These are phyloP conservation scores for Citeromyces siamensis DNA, from an alignment of 1,139 yeast species.

Conservation along the genomic window DNA sequence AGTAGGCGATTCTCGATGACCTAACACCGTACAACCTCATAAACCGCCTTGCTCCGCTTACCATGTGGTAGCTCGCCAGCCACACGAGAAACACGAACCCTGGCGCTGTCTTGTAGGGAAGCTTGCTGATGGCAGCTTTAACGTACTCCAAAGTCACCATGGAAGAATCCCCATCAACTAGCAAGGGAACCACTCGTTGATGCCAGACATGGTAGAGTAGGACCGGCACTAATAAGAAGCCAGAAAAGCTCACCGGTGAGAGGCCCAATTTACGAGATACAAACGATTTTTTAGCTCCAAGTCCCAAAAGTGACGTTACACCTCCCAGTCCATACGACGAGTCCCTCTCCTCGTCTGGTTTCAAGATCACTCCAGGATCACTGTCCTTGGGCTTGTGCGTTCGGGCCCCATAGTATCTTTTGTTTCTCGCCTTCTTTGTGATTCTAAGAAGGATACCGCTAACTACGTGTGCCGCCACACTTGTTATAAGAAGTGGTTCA, in stretches of 20 bases:
- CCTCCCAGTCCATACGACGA: constrained; percentile 51
- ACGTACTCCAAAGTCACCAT: constrained; percentile 42
- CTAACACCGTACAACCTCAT: constrained; percentile 9
- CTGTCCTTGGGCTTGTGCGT: constrained; percentile 8
- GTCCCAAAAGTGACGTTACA: constrained; percentile 35
- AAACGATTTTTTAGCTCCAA: constrained; percentile 36
- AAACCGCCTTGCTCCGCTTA: constrained; percentile 26
- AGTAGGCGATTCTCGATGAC: constrained; percentile 1
- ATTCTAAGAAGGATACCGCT: constrained; percentile 41
- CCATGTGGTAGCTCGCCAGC: constrained; percentile 25
- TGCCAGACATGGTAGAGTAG: constrained; percentile 33
- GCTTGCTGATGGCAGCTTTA: constrained; percentile 23
- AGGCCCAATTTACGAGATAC: constrained; percentile 24
- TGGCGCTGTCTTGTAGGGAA: constrained; percentile 13
- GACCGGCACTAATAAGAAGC: constrained; percentile 38
- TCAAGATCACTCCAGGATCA: constrained; percentile 9
- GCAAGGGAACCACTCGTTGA: constrained; percentile 35
- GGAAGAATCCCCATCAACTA: constrained; percentile 55
- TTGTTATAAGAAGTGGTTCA: constrained; percentile 37
- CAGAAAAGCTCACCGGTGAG: constrained; percentile 46
- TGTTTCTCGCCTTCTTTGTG: constrained; percentile 20
- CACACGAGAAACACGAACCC: constrained; percentile 17
- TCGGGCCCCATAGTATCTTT: constrained; percentile 14
- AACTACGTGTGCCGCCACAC: constrained; percentile 34
- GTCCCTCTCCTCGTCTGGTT: constrained; percentile 21